Conservation (phyloP, 257 asterid species). For the Penstemon newberryi region DNA sequence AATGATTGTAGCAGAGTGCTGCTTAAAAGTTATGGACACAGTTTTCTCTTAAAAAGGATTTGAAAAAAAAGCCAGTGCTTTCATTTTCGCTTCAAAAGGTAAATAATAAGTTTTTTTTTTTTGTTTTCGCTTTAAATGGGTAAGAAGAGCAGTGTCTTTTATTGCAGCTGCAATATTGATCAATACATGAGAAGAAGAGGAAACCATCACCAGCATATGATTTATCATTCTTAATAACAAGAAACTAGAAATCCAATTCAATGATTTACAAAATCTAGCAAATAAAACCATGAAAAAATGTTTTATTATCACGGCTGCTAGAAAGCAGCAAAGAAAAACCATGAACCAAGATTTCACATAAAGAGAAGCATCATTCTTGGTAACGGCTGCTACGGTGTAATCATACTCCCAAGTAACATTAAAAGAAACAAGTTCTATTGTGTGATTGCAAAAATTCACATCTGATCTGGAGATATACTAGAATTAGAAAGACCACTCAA, state of each 20-base stretch:
- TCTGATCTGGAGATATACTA: constrained; percentile 1
- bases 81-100: too few species aligned
- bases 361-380: neutral
- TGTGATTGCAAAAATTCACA: constrained; percentile 6
- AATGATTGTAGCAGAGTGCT: neutral
- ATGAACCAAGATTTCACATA: neutral
- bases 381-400: neutral
- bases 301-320: neutral
- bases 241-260: neutral
- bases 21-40: neutral
- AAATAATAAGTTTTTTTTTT: too few species aligned
- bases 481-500: neutral
- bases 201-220: neutral
- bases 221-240: neutral
- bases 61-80: too few species aligned
- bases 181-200: neutral
- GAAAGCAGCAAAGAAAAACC: neutral
- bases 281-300: too few species aligned
- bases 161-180: neutral
- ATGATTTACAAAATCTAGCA: too few species aligned
- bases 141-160: neutral
- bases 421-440: neutral
- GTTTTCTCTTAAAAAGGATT: too few species aligned
- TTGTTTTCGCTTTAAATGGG: neutral
- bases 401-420: neutral